Percentiles rank a stretch among this genome's conserved stretches.
These are phyloP conservation scores for Ceratobasidium sp. DNA, from an alignment of 1,284 basidiomycete genomes.

Conservation along the genomic window DNA sequence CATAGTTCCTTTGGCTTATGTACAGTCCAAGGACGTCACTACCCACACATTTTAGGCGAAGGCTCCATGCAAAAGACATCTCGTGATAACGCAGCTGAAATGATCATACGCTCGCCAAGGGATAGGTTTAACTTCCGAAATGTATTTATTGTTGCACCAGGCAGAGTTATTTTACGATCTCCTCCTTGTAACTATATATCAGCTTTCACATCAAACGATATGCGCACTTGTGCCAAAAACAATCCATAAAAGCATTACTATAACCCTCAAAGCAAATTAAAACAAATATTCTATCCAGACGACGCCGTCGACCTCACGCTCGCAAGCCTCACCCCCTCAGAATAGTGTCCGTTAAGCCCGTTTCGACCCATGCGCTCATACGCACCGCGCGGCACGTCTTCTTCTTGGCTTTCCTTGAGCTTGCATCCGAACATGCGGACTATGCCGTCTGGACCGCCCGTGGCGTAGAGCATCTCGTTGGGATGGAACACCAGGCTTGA, in stretches of 20 bases:
- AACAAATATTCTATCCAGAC: conserved; percentile 19
- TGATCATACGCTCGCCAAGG: not conserved
- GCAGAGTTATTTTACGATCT: not conserved
- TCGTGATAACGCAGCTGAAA: not conserved
- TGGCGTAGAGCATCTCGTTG: conserved; percentile 81
- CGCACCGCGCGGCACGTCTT: conserved; percentile 31
- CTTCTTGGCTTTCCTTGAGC: conserved; percentile 46
- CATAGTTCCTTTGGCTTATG: not conserved
- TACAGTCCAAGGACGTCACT: conserved; percentile 9
- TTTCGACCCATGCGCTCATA: not conserved
- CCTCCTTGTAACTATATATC: not conserved
- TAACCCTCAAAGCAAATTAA: conserved; percentile 9
- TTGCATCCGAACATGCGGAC: conserved; percentile 52
- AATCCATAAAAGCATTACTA: conserved; percentile 1
- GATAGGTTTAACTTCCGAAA: no score
- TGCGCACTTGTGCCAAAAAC: not conserved
- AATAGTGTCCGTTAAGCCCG: conserved; percentile 30
- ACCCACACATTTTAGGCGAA: not conserved
- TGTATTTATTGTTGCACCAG: no score
- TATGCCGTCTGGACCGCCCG: conserved; percentile 79
- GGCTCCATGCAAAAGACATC: not conserved
- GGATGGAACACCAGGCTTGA: conserved; percentile 83
- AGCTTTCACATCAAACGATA: not conserved
- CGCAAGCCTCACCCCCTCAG: conserved; percentile 29
- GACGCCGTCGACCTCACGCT: conserved; percentile 35